These are phyloP conservation scores for Cymbidium sinense DNA, from an alignment of 106 monocot species.

Conservation along the genomic window DNA sequence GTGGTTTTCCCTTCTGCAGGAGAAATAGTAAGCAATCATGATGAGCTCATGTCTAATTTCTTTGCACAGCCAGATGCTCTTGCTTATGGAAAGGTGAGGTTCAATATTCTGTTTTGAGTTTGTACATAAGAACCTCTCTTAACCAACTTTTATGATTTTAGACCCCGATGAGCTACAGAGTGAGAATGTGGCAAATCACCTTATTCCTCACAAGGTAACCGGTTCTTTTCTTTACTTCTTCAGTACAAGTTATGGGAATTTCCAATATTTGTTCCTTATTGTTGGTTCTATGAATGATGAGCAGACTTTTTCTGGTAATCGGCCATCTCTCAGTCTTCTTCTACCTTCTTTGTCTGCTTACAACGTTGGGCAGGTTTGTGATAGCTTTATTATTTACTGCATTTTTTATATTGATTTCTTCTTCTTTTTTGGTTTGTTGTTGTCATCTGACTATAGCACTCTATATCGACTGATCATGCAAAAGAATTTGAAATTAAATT, in stretches of 20 bases:
- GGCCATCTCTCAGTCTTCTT: conserved; percentile 85
- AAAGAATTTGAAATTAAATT: neutral
- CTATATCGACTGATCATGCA: neutral
- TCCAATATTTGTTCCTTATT: neutral
- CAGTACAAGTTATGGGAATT: neutral
- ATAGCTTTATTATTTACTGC: neutral
- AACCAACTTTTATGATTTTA: conserved; percentile 12
- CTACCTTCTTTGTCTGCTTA: conserved; percentile 74
- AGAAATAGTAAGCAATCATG: conserved; percentile 88
- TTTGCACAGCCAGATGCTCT: conserved; percentile 99
- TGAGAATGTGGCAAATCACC: conserved; percentile 61
- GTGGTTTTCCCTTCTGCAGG: conserved; percentile 27
- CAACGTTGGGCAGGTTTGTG: conserved; percentile 79
- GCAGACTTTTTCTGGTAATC: conserved; percentile 92
- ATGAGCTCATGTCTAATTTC: conserved; percentile 99
- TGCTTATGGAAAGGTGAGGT: conserved; percentile 88
- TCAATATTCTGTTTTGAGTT: neutral
- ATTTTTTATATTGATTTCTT: neutral
- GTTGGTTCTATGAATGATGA: conserved; percentile 3
- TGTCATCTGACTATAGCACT: neutral
- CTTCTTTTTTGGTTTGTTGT: neutral
- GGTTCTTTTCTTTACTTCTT: neutral
- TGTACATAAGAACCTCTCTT: neutral
- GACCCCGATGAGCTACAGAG: conserved; percentile 61
- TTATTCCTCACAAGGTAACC: conserved; percentile 93